phyloP scores from a whole-genome alignment of 768 basidiomycete genomes.

The Pulveroboletus frians region DNA sequence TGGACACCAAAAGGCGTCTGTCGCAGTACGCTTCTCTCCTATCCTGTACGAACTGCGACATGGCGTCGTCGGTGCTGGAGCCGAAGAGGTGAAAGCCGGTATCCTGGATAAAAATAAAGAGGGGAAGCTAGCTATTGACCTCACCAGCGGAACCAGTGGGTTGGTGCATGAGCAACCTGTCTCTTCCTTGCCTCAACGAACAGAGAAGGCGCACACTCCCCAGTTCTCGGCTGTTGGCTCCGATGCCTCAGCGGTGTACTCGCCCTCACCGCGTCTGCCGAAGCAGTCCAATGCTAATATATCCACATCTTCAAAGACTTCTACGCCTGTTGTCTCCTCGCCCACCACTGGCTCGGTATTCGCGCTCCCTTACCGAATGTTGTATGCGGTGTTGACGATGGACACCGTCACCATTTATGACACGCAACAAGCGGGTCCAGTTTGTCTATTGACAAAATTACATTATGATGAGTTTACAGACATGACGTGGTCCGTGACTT shows the following conservation, averaged over 20 bases:
- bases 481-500: conserved; percentile 74
- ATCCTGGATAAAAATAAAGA: conserved; percentile 65
- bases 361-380: conserved; percentile 86
- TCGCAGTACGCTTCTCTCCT: conserved; percentile 92
- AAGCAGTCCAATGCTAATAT: conserved; percentile 12
- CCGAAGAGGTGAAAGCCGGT: conserved; percentile 47
- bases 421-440: conserved; percentile 90
- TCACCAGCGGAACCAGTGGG: conserved; percentile 36
- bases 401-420: conserved; percentile 94
- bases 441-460: conserved; percentile 87
- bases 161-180: conserved; percentile 7
- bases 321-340: conserved; percentile 34
- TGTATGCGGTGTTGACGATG: conserved; percentile 95
- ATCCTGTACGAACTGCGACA: conserved; percentile 86
- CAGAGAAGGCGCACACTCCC: conserved; percentile 16
- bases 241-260: conserved; percentile 2
- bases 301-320: conserved; percentile 20
- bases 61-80: conserved; percentile 38
- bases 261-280: conserved; percentile 12
- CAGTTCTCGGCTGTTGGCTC: conserved; percentile 3
- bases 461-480: conserved; percentile 99
- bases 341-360: conserved; percentile 64
- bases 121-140: conserved; percentile 55
- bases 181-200: conserved; percentile 9
- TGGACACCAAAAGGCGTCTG: conserved; percentile 92